Evolutionary conservation across 2,329 filamentous ascomycete genomes (phyloP).

Genomic region (Madurella mycetomatis): DNA sequence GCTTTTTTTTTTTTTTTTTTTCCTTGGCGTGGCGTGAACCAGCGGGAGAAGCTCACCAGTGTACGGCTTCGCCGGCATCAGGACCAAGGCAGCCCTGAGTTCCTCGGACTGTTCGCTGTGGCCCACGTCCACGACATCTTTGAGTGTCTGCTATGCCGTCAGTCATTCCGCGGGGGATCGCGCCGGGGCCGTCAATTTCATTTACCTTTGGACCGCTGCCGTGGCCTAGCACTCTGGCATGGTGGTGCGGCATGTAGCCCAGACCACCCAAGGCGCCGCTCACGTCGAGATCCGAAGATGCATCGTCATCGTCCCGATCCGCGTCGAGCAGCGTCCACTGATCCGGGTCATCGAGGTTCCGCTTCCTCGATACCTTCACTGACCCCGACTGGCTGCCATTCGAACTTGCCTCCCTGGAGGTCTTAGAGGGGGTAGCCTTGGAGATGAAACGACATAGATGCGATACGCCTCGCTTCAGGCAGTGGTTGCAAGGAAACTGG

Average conservation of each 20-base stretch:
- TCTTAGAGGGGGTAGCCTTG: slow-evolving; percentile 12
- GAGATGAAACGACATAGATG: slow-evolving; percentile 43
- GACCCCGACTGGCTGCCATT: slow-evolving; percentile 16
- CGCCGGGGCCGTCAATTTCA: not conserved
- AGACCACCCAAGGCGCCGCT: slow-evolving; percentile 22
- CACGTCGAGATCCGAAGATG: slow-evolving; percentile 16
- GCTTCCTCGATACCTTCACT: slow-evolving; percentile 24
- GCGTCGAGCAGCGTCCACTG: slow-evolving; percentile 5
- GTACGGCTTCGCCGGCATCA: slow-evolving; percentile 36
- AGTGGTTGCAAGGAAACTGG: slow-evolving; percentile 49
- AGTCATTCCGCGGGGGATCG: not conserved
- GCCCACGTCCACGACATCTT: slow-evolving; percentile 14
- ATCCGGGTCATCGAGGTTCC: slow-evolving; percentile 20
- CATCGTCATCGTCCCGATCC: slow-evolving; percentile 13
- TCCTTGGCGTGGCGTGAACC: not conserved
- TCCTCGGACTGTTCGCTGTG: slow-evolving; percentile 26
- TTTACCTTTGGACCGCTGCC: slow-evolving; percentile 20
- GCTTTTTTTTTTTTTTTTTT: too few relatives aligned
- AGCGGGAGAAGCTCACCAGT: slow-evolving; percentile 27
- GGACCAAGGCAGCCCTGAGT: slow-evolving; percentile 30
- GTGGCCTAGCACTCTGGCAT: slow-evolving; percentile 24
- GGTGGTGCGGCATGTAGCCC: slow-evolving; percentile 25
- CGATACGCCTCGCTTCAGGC: slow-evolving; percentile 42
- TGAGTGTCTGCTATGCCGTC: slow-evolving; percentile 10
- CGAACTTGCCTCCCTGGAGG: slow-evolving; percentile 30